phyloP scores from a whole-genome alignment of 768 basidiomycete species.

The Tulasnella sp. region DNA sequence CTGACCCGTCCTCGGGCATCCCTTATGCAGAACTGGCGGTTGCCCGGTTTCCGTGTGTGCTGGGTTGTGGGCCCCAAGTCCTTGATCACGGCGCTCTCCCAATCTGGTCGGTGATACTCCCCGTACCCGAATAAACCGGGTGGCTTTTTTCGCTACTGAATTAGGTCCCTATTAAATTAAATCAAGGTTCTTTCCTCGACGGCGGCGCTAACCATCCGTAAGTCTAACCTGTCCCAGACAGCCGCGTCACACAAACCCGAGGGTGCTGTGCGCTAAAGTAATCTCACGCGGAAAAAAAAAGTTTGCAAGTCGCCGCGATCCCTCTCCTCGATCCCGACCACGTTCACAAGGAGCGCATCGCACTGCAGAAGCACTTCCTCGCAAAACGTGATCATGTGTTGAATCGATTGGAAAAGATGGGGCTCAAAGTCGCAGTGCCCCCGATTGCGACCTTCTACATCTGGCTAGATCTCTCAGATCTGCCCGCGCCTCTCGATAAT shows the following conservation, averaged over 20 bases:
- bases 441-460: conserved; percentile 88
- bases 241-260: neutral
- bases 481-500: conserved; percentile 81
- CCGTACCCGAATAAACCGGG: neutral
- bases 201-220: conserved; percentile 93
- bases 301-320: conserved; percentile 84
- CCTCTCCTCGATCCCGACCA: conserved; percentile 69
- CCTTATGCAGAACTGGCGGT: conserved; percentile 75
- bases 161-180: neutral
- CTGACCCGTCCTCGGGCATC: conserved; percentile 35
- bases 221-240: conserved; percentile 36
- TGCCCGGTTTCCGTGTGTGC: conserved; percentile 92
- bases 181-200: conserved; percentile 77
- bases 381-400: conserved; percentile 88
- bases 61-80: conserved; percentile 90
- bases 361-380: conserved; percentile 88
- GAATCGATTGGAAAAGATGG: conserved; percentile 69
- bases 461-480: conserved; percentile 80
- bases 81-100: conserved; percentile 83
- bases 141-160: neutral
- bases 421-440: conserved; percentile 70
- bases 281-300: conserved; percentile 36
- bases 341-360: conserved; percentile 70
- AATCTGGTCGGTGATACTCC: conserved; percentile 54
- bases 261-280: neutral